A percentile compares a stretch with the other conserved stretches of the same genome.
These are phyloP conservation scores for Anthostomella pinea DNA, from an alignment of 2,329 filamentous ascomycete genomes.

Conservation along the genomic window DNA sequence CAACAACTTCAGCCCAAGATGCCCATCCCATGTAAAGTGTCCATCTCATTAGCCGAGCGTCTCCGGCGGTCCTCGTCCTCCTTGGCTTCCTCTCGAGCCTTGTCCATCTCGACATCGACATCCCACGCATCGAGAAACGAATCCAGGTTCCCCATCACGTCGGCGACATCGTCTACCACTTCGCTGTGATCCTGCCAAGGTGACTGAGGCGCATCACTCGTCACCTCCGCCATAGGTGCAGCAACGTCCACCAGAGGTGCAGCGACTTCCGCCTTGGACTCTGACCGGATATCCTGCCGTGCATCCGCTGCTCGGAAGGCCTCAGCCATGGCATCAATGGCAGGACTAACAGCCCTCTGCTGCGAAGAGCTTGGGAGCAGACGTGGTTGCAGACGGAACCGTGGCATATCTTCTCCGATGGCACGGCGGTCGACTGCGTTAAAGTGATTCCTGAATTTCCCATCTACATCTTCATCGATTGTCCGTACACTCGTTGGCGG, in stretches of 20 bases:
- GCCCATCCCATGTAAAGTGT: background rate
- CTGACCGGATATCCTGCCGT: too few relatives aligned
- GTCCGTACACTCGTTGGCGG: slow-evolving; percentile 35
- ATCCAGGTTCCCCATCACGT: slow-evolving; percentile 44
- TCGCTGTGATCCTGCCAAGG: slow-evolving; percentile 29
- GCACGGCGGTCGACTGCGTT: slow-evolving; percentile 39
- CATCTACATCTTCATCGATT: slow-evolving; percentile 30
- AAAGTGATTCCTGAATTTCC: slow-evolving; percentile 48
- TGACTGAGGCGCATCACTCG: slow-evolving; percentile 20
- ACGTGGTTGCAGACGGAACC: slow-evolving; percentile 24
- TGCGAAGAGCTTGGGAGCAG: slow-evolving; percentile 44
- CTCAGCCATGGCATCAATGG: slow-evolving; percentile 46
- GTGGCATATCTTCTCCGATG: slow-evolving; percentile 16
- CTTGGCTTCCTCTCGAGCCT: slow-evolving; percentile 16
- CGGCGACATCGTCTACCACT: slow-evolving; percentile 45
- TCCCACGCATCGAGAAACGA: slow-evolving; percentile 44
- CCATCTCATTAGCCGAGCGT: too few relatives aligned
- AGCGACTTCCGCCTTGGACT: too few relatives aligned
- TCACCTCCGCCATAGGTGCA: too few relatives aligned
- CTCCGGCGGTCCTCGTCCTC: background rate
- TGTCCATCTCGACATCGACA: slow-evolving; percentile 35
- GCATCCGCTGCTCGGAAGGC: slow-evolving; percentile 47
- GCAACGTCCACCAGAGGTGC: too few relatives aligned
- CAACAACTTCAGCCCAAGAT: background rate
- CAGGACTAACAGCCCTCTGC: slow-evolving; percentile 38